Evolutionary conservation across 2,329 filamentous ascomycete genomes (phyloP), one percentile per base, ranked within the genome.

Genomic region (Alternaria angustiovoidea): DNA sequence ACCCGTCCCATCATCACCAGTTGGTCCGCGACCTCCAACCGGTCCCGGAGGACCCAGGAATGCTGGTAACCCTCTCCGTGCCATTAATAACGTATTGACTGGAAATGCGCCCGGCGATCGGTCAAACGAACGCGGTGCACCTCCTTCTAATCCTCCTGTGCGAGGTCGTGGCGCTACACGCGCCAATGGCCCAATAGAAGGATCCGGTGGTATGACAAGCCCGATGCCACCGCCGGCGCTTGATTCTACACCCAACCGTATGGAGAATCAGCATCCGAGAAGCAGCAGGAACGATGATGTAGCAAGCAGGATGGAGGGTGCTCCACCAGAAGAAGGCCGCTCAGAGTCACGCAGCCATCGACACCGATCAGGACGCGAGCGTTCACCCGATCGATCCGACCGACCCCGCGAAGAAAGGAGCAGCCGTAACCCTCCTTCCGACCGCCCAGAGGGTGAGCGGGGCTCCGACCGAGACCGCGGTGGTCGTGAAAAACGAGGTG

Each of bases 141-240:
- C 68, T 8, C 36, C 56, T 26, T 56, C 63, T 18, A 67, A 71
- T 24, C 63, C 69, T 30, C 66, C 73, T n/a, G 67, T 77, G 26
- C 75, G 76, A 39, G 73, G 73, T 47, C 74, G 76, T 22, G 73
- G 73, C 51, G 70, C 71, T 7, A 69, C 56, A 54, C 71, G 73
- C 20, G 71, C 70, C 16, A 73, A 67, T 24, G 70, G 68, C 6
- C 62, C 66, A 11, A 42, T 59, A 9, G 69, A 73, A 4, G 52
- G 59, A 38, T 47, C 61, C 28, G 60, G 63, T 41, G 66, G 53
- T 9, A 69, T 62, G 47, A 49, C 61, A 30, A 65, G 64, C 51
- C 65, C 68, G 3, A 70, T 69, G 65, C 66, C 65, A 38, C 67
- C 72, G 24, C 69, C 64, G n/a, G 68, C 70, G 7, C 71, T 75